phyloP scores from a whole-genome alignment of 169 alveolate genomes.

The Plasmodium inui region DNA sequence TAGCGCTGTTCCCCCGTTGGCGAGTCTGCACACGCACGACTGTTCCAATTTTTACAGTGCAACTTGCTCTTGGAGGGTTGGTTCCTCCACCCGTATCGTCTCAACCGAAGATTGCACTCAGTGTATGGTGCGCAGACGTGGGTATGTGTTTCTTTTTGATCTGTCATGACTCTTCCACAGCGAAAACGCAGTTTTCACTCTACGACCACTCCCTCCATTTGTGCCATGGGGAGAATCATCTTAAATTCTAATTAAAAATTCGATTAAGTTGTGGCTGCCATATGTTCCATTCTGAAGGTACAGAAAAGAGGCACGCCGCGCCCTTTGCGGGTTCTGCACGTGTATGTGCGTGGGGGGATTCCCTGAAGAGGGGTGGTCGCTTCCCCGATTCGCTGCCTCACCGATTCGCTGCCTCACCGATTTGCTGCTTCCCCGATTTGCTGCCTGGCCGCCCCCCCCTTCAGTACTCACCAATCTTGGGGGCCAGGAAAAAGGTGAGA shows the following conservation, averaged over 20 bases:
- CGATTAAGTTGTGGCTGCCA: neutral
- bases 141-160: neutral
- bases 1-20: neutral
- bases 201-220: neutral
- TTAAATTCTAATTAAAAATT: too few species aligned
- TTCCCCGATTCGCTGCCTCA: neutral
- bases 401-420: neutral
- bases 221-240: neutral
- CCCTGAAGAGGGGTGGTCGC: neutral
- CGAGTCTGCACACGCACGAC: neutral
- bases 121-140: neutral
- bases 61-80: neutral
- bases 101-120: neutral
- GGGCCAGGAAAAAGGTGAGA: slow-evolving; percentile 84
- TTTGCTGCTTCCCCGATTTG: neutral
- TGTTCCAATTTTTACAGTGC: too few species aligned
- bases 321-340: neutral
- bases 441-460: neutral
- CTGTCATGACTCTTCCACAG: neutral
- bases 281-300: neutral
- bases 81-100: neutral
- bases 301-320: neutral
- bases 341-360: neutral
- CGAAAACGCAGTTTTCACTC: neutral
- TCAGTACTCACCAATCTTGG: slow-evolving; percentile 83